Percentiles rank a stretch among this genome's conserved stretches.
Conservation (phyloP, 176 grass and related monocot species). For the Oryza glumipatula region DNA sequence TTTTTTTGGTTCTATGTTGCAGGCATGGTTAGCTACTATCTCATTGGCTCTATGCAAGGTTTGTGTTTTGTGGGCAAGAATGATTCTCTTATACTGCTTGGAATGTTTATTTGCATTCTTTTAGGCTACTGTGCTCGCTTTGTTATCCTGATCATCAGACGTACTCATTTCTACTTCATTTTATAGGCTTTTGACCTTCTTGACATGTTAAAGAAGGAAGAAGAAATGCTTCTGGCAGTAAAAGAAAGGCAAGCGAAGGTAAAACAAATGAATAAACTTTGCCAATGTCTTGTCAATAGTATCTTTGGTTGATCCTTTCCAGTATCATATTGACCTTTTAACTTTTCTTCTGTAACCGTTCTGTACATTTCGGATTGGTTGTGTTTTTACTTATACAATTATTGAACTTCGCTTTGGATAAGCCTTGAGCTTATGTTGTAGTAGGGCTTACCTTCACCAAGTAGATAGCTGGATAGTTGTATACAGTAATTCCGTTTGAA, state of each 20-base stretch:
- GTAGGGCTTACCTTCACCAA: background rate
- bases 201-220: constrained; percentile 91
- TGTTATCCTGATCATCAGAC: background rate
- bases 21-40: constrained; percentile 77
- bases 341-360: background rate
- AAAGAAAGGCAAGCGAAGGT: constrained; percentile 83
- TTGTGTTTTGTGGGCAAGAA: constrained; percentile 21
- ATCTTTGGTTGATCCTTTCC: constrained; percentile 4
- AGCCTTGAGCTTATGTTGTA: background rate
- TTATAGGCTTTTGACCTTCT: constrained; percentile 82
- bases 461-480: background rate
- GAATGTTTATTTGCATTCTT: constrained; percentile 1
- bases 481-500: constrained; percentile 1
- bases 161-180: background rate
- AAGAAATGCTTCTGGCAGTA: constrained; percentile 84
- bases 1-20: constrained; percentile 37
- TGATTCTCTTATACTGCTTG: background rate
- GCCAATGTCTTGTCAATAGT: background rate
- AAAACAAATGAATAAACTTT: constrained; percentile 1
- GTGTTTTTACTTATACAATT: background rate
- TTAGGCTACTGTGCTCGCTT: background rate
- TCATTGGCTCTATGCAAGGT: constrained; percentile 84
- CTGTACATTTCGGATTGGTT: background rate
- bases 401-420: background rate
- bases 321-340: background rate